Percentiles rank a stretch among this genome's conserved stretches.
phyloP scores from a whole-genome alignment of 805 yeast species.

The Pichia occidentalis region DNA sequence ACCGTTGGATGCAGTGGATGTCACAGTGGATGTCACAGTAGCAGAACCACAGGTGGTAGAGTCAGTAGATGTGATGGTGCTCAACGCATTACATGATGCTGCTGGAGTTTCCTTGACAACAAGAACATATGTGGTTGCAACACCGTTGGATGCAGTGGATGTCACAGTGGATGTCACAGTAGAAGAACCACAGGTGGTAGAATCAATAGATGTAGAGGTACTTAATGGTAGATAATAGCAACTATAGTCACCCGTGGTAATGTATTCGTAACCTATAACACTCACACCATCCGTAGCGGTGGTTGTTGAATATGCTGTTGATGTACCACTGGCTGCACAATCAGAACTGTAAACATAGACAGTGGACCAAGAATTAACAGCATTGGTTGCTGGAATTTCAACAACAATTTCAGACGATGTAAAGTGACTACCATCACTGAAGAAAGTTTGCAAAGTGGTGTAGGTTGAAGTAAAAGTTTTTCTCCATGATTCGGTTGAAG shows the following conservation, averaged over 20 bases:
- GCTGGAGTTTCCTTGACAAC: constrained; percentile 2
- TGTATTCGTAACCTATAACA: constrained; percentile 3
- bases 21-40: no score
- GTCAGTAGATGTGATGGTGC: no score
- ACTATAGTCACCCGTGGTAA: not conserved
- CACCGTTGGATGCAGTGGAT: not conserved
- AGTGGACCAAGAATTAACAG: constrained; percentile 2
- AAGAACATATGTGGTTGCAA: constrained; percentile 3
- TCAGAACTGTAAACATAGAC: not conserved
- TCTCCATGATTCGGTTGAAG: not conserved
- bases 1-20: no score
- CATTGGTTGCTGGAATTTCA: constrained; percentile 1
- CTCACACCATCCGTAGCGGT: not conserved
- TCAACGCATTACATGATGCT: not conserved
- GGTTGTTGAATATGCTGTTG: constrained; percentile 2
- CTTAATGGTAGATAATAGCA: constrained; percentile 3
- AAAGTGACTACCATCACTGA: constrained; percentile 1
- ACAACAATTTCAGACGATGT: constrained; percentile 7
- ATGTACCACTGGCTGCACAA: constrained; percentile 5
- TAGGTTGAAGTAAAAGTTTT: constrained; percentile 1
- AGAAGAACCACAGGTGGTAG: not conserved
- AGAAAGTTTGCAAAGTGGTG: constrained; percentile 3
- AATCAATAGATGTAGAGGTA: not conserved
- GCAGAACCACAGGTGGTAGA: not conserved
- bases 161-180: not conserved